phyloP scores from a whole-genome alignment of 2,329 filamentous ascomycete genomes.

The Aspergillus ochraceoroseus region DNA sequence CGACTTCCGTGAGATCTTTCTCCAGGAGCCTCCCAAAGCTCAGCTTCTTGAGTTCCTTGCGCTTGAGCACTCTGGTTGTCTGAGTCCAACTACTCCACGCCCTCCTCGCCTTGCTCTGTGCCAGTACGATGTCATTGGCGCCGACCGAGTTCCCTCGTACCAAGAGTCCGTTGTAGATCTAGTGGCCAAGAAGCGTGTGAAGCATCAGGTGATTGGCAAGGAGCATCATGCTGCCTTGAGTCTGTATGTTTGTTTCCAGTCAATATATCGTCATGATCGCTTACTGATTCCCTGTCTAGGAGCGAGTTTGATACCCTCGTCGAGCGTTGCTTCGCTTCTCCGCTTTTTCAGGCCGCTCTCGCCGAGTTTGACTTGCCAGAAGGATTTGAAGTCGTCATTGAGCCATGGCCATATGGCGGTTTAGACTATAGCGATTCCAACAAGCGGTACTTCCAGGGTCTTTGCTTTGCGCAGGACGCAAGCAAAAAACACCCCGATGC shows the following conservation, averaged over 20 bases:
- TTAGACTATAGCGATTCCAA: conserved; percentile 46
- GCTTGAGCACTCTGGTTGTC: conserved; percentile 45
- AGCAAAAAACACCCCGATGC: conserved; percentile 49
- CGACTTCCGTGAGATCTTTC: conserved; percentile 49
- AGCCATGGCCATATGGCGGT: conserved; percentile 57
- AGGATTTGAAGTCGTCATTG: conserved; percentile 53
- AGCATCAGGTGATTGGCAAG: conserved; percentile 46
- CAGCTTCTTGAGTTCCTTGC: conserved; percentile 48
- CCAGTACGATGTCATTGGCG: conserved; percentile 54
- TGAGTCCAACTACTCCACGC: conserved; percentile 40
- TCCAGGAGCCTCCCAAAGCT: conserved; percentile 49
- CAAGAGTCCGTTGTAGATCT: conserved; percentile 53
- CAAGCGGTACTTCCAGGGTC: conserved; percentile 49
- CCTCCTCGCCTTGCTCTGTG: conserved; percentile 51
- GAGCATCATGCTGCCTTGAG: conserved; percentile 48
- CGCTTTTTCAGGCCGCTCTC: conserved; percentile 50
- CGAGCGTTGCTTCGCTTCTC: conserved; percentile 50
- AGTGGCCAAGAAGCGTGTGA: conserved; percentile 39
- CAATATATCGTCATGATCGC: not conserved
- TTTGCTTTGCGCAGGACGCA: conserved; percentile 49
- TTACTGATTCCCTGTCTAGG: conserved; percentile 21
- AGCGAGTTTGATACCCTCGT: conserved; percentile 47
- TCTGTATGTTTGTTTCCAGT: conserved; percentile 41
- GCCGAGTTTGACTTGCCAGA: conserved; percentile 51
- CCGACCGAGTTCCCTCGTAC: conserved; percentile 50